Percentiles rank a stretch among this genome's conserved stretches.
Conservation (phyloP, 2,329 filamentous ascomycete species). For the Ophiostoma sp. region DNA sequence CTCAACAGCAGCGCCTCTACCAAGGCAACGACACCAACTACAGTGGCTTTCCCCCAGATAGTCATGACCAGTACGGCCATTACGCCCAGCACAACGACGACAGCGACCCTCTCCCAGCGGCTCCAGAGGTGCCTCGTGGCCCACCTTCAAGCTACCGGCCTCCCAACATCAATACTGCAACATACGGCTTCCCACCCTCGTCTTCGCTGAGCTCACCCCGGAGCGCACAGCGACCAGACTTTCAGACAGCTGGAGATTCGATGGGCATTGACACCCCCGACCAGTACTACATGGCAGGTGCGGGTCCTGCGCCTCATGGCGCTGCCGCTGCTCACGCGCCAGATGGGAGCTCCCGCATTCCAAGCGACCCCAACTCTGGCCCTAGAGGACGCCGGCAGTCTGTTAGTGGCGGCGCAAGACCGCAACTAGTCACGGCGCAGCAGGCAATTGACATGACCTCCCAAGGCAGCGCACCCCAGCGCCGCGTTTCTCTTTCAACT, state of each 20-base stretch:
- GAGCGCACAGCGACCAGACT: conserved; percentile 26
- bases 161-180: conserved; percentile 34
- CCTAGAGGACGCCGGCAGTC: conserved; percentile 28
- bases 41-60: conserved; percentile 27
- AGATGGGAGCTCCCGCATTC: conserved; percentile 21
- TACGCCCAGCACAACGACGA: conserved; percentile 9
- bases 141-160: conserved; percentile 55
- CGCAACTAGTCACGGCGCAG: conserved; percentile 20
- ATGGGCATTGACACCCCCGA: conserved; percentile 29
- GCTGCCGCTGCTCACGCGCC: not conserved
- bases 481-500: conserved; percentile 13
- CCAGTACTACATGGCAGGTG: conserved; percentile 33
- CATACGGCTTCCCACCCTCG: conserved; percentile 28
- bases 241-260: conserved; percentile 23
- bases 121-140: conserved; percentile 56
- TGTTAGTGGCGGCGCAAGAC: conserved; percentile 20
- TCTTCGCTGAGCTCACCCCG: conserved; percentile 13
- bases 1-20: not conserved
- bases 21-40: not conserved
- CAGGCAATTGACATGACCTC: conserved; percentile 25
- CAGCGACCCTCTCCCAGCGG: conserved; percentile 42
- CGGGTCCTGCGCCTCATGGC: conserved; percentile 3
- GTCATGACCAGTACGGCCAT: conserved; percentile 18
- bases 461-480: conserved; percentile 6
- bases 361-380: conserved; percentile 30